Conservation (phyloP, 208 protist species). For the Trypanosoma cruzi region DNA sequence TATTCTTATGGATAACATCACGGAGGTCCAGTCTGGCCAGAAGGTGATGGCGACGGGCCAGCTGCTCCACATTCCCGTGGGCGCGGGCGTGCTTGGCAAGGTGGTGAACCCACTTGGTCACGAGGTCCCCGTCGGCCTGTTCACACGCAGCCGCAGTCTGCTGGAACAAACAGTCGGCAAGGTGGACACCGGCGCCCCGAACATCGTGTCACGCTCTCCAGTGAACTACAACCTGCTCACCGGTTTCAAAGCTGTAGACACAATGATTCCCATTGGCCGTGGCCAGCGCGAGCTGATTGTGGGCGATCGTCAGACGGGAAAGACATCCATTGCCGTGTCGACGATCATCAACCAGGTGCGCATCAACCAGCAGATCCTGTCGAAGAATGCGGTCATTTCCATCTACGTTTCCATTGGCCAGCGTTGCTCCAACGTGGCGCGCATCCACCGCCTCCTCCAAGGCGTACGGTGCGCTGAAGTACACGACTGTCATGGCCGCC, state of each 20-base stretch:
- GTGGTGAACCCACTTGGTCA: conserved; percentile 86
- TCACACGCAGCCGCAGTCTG: conserved; percentile 55
- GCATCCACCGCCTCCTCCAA: conserved; percentile 80
- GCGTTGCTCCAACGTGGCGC: conserved; percentile 94
- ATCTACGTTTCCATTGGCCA: conserved; percentile 95
- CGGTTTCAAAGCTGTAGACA: conserved; percentile 93
- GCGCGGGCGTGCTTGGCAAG: conserved; percentile 82
- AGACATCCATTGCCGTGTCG: conserved; percentile 94
- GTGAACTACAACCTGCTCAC: conserved; percentile 95
- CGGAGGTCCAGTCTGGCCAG: conserved; percentile 83
- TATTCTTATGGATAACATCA: conserved; percentile 91
- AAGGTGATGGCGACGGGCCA: conserved; percentile 87
- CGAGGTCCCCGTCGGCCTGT: conserved; percentile 75
- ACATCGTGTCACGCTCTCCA: conserved; percentile 91
- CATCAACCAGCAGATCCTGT: conserved; percentile 88
- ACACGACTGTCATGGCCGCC: conserved; percentile 92
- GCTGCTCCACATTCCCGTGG: conserved; percentile 85
- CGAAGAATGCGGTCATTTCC: conserved; percentile 91
- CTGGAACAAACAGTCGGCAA: conserved; percentile 67
- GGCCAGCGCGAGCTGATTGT: conserved; percentile 95
- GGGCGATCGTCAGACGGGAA: conserved; percentile 94
- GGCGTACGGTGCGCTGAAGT: conserved; percentile 89
- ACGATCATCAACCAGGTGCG: conserved; percentile 94
- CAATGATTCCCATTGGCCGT: conserved; percentile 94
- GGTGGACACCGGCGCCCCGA: conserved; percentile 93